phyloP scores from a whole-genome alignment of 768 basidiomycete genomes.

The Kwoniella botswanensis region DNA sequence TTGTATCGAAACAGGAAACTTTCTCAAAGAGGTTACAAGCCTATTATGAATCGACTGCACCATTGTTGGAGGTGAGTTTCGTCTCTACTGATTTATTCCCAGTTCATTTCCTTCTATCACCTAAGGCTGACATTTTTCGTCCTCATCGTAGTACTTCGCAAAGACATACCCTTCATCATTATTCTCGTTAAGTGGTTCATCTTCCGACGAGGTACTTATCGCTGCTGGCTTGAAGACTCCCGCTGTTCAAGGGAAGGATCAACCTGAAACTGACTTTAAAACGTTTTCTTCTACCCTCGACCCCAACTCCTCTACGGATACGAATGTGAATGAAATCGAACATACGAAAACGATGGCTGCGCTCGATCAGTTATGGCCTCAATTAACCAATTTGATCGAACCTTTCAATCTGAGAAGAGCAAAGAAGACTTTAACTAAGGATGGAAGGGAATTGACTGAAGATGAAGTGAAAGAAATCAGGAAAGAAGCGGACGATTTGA shows the following conservation, averaged over 20 bases:
- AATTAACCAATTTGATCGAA: conserved; percentile 52
- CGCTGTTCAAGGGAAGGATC: not conserved
- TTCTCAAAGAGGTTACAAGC: conserved; percentile 57
- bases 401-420: conserved; percentile 45
- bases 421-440: conserved; percentile 5
- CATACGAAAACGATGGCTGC: conserved; percentile 28
- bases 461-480: conserved; percentile 45
- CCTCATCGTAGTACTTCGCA: conserved; percentile 50
- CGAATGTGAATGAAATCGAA: not conserved
- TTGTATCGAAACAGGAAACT: conserved; percentile 42
- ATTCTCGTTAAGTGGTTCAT: conserved; percentile 55
- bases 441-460: conserved; percentile 21
- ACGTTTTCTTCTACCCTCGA: conserved; percentile 7
- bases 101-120: too few relatives aligned
- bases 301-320: not conserved
- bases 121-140: not conserved
- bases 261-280: conserved; percentile 17
- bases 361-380: conserved; percentile 58
- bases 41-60: conserved; percentile 58
- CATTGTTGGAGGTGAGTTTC: conserved; percentile 52
- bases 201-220: conserved; percentile 59
- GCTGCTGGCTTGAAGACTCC: conserved; percentile 32
- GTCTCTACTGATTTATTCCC: not conserved
- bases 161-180: conserved; percentile 50
- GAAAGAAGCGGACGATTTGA: conserved; percentile 53